phyloP scores from a whole-genome alignment of 352 stramenopile species.

The Globisporangium orthogonon region DNA sequence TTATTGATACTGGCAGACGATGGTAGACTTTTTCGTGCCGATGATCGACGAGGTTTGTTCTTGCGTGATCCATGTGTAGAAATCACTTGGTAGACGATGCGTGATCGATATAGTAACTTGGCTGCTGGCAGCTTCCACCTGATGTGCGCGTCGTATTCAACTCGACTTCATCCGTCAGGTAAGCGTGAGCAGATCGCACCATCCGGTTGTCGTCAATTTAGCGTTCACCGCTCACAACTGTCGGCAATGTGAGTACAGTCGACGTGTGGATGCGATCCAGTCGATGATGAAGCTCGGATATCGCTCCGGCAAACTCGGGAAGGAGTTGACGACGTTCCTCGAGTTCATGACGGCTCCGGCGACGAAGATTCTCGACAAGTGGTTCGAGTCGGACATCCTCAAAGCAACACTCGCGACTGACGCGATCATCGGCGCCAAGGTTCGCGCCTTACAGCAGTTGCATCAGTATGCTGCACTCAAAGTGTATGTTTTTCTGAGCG shows the following conservation, averaged over 20 bases:
- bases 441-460: constrained; percentile 7
- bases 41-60: constrained; percentile 69
- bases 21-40: constrained; percentile 76
- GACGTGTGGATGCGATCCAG: constrained; percentile 56
- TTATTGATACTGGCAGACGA: constrained; percentile 24
- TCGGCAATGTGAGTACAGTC: constrained; percentile 15
- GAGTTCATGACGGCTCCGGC: constrained; percentile 88
- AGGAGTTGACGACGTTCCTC: constrained; percentile 72
- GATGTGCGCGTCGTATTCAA: constrained; percentile 70
- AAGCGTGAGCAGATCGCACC: not conserved
- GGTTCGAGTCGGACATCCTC: constrained; percentile 88
- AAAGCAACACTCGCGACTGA: constrained; percentile 91
- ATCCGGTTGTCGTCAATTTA: too few species aligned
- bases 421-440: constrained; percentile 87
- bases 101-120: not conserved
- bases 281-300: constrained; percentile 61
- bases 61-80: not conserved
- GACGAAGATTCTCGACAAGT: constrained; percentile 84
- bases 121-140: constrained; percentile 39
- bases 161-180: constrained; percentile 35
- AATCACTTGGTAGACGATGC: too few species aligned
- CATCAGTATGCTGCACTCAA: not conserved
- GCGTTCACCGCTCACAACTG: not conserved
- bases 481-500: not conserved
- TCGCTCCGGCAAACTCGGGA: constrained; percentile 56